Percentiles rank a stretch among this genome's conserved stretches.
These are phyloP conservation scores for Pseudogymnoascus sp. DNA, from an alignment of 2,329 filamentous ascomycete genomes.

Conservation along the genomic window DNA sequence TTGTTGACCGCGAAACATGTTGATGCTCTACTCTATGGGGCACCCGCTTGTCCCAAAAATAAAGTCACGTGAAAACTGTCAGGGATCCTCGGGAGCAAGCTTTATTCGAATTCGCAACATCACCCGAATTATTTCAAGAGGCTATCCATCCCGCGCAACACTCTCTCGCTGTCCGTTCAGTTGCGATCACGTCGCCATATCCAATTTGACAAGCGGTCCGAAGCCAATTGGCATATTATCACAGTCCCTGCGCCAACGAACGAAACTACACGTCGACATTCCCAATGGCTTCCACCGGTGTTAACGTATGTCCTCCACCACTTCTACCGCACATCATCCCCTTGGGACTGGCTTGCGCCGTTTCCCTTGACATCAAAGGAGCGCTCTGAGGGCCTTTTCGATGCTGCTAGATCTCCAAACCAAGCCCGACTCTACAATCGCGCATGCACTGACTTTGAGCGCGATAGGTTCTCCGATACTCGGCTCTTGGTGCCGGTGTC, in stretches of 20 bases:
- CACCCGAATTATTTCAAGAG: slow-evolving; percentile 11
- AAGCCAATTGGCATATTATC: slow-evolving; percentile 9
- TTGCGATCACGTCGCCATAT: slow-evolving; percentile 8
- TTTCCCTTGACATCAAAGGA: not conserved
- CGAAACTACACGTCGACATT: slow-evolving; percentile 10
- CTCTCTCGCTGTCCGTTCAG: not conserved
- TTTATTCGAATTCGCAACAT: slow-evolving; percentile 10
- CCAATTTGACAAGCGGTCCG: not conserved
- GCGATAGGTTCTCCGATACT: slow-evolving; percentile 87
- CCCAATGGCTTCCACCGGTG: slow-evolving; percentile 38
- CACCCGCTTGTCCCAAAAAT: slow-evolving; percentile 11
- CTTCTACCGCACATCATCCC: slow-evolving; percentile 12
- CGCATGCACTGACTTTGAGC: not conserved
- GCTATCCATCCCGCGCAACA: slow-evolving; percentile 7
- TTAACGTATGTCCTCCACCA: slow-evolving; percentile 40
- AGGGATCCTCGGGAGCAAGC: slow-evolving; percentile 11
- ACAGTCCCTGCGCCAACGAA: not conserved
- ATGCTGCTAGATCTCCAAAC: not conserved
- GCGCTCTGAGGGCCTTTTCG: not conserved
- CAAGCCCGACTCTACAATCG: not conserved
- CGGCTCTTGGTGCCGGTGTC: slow-evolving; percentile 81
- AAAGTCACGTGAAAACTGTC: slow-evolving; percentile 2
- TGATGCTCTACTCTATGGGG: not conserved
- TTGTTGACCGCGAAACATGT: slow-evolving; percentile 7
- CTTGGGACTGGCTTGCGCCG: not conserved